Evolutionary conservation across 352 stramenopile species (phyloP).

Genomic region (Phytophthora idaei): DNA sequence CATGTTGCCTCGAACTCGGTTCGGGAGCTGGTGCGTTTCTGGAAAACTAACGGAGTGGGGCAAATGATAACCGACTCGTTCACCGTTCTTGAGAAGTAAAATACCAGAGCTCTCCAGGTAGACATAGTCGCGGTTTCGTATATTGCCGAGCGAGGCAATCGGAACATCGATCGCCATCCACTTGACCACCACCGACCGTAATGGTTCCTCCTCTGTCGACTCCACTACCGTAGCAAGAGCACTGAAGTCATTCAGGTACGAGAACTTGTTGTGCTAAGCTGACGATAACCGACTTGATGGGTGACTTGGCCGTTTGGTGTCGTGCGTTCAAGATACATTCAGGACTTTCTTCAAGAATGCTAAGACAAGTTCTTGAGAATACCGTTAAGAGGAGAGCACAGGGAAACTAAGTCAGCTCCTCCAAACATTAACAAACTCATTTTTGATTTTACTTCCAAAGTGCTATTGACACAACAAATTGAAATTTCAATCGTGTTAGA

Average conservation of each 20-base stretch:
- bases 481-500: too few species aligned
- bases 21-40: slow-evolving; percentile 20
- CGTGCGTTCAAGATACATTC: too few species aligned
- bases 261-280: slow-evolving; percentile 21
- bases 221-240: slow-evolving; percentile 45
- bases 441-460: too few species aligned
- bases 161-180: slow-evolving; percentile 41
- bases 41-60: slow-evolving; percentile 30
- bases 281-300: too few species aligned
- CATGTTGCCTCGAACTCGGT: slow-evolving; percentile 42
- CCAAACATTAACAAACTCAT: too few species aligned
- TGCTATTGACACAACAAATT: too few species aligned
- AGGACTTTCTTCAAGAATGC: too few species aligned
- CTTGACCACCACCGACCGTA: slow-evolving; percentile 38
- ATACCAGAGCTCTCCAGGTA: slow-evolving; percentile 31
- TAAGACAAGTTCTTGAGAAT: too few species aligned
- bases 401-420: too few species aligned
- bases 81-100: slow-evolving; percentile 12
- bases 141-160: slow-evolving; percentile 5
- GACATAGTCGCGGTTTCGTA: slow-evolving; percentile 30
- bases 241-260: slow-evolving; percentile 26
- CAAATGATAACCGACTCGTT: slow-evolving; percentile 29
- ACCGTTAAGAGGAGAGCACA: too few species aligned
- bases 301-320: too few species aligned
- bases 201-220: slow-evolving; percentile 47